phyloP scores from a whole-genome alignment of 495 filamentous ascomycete species.

The Tricharina praecox region DNA sequence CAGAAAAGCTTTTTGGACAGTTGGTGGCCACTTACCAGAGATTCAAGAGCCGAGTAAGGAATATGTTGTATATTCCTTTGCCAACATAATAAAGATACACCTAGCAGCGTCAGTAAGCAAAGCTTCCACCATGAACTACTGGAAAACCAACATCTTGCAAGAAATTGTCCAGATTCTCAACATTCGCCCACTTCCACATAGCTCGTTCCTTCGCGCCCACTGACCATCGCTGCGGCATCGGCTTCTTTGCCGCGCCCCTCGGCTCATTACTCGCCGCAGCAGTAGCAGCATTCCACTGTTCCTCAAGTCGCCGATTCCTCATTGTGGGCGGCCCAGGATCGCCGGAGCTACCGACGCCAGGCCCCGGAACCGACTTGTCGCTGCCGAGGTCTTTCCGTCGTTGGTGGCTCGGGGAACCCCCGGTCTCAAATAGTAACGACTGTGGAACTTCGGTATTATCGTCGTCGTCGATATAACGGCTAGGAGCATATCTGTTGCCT shows the following conservation, averaged over 20 bases:
- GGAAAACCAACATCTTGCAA: constrained; percentile 41
- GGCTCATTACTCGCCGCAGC: constrained; percentile 6
- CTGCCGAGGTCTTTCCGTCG: neutral
- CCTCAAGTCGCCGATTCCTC: constrained; percentile 32
- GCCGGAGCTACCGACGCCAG: constrained; percentile 9
- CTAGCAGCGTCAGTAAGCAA: constrained; percentile 6
- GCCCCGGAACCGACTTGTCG: neutral
- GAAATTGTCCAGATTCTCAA: constrained; percentile 80
- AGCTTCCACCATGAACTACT: neutral
- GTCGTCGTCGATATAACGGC: constrained; percentile 44
- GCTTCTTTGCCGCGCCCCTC: neutral
- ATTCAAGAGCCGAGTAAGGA: constrained; percentile 50
- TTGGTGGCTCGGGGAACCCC: constrained; percentile 18
- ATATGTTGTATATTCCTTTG: constrained; percentile 77
- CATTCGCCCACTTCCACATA: constrained; percentile 92
- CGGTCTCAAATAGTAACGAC: constrained; percentile 68
- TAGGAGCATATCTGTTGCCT: constrained; percentile 20
- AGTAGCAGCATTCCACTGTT: constrained; percentile 31
- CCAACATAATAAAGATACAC: constrained; percentile 83
- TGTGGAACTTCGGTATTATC: constrained; percentile 81
- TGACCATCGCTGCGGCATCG: constrained; percentile 17
- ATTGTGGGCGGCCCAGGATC: constrained; percentile 23
- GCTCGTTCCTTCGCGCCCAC: constrained; percentile 62
- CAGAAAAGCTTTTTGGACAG: no score
- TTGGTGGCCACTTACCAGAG: constrained; percentile 55